Percentiles rank a stretch among this genome's conserved stretches.
These are phyloP conservation scores for Mycena chlorophos DNA, from an alignment of 768 basidiomycete genomes.

Conservation along the genomic window DNA sequence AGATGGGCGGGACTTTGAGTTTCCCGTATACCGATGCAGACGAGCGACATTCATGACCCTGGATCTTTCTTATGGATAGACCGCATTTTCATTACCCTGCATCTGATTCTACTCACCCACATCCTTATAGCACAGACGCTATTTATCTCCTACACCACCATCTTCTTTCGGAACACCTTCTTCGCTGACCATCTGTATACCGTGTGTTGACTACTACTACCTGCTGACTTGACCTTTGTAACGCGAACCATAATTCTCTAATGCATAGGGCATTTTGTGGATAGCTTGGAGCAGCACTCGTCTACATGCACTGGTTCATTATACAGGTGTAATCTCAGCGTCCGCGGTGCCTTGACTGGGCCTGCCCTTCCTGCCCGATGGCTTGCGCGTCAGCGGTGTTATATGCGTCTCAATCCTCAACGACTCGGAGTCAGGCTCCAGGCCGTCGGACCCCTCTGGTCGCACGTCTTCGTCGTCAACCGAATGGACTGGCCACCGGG, in stretches of 20 bases:
- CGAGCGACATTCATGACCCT: conserved; percentile 29
- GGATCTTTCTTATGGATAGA: conserved; percentile 3
- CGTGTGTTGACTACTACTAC: too few species aligned
- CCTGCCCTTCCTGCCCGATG: conserved; percentile 57
- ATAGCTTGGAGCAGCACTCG: too few species aligned
- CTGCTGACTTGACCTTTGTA: too few species aligned
- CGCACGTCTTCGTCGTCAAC: conserved; percentile 46
- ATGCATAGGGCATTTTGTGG: background rate
- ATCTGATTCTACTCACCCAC: too few species aligned
- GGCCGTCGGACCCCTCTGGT: conserved; percentile 32
- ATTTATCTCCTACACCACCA: background rate
- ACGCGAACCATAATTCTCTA: background rate
- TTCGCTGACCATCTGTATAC: background rate
- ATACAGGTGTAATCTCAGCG: conserved; percentile 38
- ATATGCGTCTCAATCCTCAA: conserved; percentile 42
- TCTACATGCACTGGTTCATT: too few species aligned
- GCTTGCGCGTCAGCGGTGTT: conserved; percentile 68
- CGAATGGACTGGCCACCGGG: conserved; percentile 55
- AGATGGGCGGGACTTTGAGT: conserved; percentile 44
- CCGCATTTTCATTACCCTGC: conserved; percentile 8
- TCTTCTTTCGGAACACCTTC: background rate
- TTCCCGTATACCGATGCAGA: conserved; percentile 62
- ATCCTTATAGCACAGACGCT: background rate
- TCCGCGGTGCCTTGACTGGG: conserved; percentile 45
- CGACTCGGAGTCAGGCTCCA: conserved; percentile 37